A percentile compares a stretch with the other conserved stretches of the same genome.
Evolutionary conservation across 2,329 filamentous ascomycete genomes (phyloP).

Genomic region (Cladophialophora psammophila): DNA sequence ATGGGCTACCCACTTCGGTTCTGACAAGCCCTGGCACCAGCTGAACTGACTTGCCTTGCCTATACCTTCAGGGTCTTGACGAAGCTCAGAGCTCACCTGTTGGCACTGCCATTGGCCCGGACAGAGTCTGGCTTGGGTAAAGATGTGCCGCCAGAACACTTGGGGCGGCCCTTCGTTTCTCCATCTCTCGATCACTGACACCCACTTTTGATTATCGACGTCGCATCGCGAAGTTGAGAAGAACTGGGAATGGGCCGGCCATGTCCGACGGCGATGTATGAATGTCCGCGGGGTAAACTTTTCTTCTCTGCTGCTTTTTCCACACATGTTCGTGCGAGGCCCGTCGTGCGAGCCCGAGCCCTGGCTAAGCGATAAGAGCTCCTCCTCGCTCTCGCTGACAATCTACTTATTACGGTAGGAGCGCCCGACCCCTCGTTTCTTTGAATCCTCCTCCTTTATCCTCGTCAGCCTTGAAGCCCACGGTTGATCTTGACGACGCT

Average conservation of each 20-base stretch:
- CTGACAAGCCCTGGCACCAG: background rate
- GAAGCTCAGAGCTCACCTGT: background rate
- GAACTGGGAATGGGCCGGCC: background rate
- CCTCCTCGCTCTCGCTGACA: slow-evolving; percentile 17
- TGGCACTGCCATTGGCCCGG: background rate
- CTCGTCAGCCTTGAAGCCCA: slow-evolving; percentile 16
- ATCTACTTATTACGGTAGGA: slow-evolving; percentile 24
- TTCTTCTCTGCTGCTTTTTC: background rate
- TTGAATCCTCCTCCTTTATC: background rate
- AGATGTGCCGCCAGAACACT: background rate
- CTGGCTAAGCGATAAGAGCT: slow-evolving; percentile 8
- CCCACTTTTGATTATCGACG: background rate
- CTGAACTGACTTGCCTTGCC: background rate
- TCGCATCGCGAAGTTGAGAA: background rate
- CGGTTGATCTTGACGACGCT: background rate
- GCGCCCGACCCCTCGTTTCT: slow-evolving; percentile 9
- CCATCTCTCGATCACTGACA: background rate
- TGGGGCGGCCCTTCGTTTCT: background rate
- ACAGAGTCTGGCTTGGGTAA: background rate
- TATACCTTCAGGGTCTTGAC: background rate
- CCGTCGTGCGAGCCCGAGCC: background rate
- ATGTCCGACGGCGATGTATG: background rate
- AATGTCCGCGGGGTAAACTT: slow-evolving; percentile 3
- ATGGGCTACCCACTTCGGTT: background rate
- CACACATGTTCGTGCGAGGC: background rate